phyloP scores from a whole-genome alignment of 2,329 filamentous ascomycete species.

The Penicillium sp. region DNA sequence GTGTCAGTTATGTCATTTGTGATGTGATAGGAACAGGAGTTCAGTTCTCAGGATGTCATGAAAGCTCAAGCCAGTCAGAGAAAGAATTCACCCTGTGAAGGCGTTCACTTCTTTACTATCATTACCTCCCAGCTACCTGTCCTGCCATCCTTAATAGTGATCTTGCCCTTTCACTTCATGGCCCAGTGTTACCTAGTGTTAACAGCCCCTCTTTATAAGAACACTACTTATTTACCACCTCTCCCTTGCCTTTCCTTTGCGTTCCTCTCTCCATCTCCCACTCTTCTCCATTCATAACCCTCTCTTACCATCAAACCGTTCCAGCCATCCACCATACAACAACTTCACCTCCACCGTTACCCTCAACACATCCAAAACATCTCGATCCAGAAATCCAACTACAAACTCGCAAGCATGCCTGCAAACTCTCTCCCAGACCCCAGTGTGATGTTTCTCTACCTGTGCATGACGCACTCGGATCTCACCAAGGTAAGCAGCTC shows the following conservation, averaged over 20 bases:
- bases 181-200: not conserved
- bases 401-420: conserved; percentile 28
- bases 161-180: not conserved
- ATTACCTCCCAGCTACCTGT: not conserved
- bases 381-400: not conserved
- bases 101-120: not conserved
- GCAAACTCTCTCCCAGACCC: conserved; percentile 45
- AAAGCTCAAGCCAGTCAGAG: not conserved
- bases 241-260: not conserved
- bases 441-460: conserved; percentile 49
- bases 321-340: not conserved
- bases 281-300: not conserved
- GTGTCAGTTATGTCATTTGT: too few relatives aligned
- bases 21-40: not conserved
- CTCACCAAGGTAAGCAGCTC: conserved; percentile 39
- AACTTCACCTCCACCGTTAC: not conserved
- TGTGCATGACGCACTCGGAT: conserved; percentile 47
- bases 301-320: conserved; percentile 1
- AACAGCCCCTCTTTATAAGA: not conserved
- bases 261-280: not conserved
- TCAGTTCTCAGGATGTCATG: not conserved
- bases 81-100: not conserved
- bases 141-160: not conserved
- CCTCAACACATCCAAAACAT: conserved; percentile 1
- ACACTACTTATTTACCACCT: not conserved